phyloP scores from a whole-genome alignment of 1,284 basidiomycete genomes.

The Boletus semigastroideus region DNA sequence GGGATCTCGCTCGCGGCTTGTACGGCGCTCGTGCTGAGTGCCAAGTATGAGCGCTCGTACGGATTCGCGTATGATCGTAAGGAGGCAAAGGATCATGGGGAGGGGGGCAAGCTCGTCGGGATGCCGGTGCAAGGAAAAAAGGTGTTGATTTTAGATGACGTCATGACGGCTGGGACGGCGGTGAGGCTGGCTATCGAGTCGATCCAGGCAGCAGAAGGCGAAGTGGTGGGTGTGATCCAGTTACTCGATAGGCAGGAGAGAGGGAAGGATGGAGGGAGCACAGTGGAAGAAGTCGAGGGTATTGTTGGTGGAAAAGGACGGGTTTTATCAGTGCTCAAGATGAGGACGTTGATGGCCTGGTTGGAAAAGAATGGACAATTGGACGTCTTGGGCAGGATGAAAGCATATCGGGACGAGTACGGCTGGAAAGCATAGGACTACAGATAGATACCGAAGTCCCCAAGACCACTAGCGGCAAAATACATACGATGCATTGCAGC shows the following conservation, averaged over 20 bases:
- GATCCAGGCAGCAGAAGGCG: constrained; percentile 65
- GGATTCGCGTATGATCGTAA: constrained; percentile 94
- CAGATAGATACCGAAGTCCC: background rate
- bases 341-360: constrained; percentile 87
- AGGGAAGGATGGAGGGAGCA: constrained; percentile 67
- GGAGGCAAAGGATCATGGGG: constrained; percentile 95
- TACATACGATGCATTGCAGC: constrained; percentile 5
- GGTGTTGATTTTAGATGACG: constrained; percentile 93
- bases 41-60: constrained; percentile 65
- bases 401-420: constrained; percentile 78
- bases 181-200: constrained; percentile 80
- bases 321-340: constrained; percentile 77
- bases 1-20: constrained; percentile 94
- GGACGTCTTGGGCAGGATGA: constrained; percentile 75
- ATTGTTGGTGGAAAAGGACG: constrained; percentile 65
- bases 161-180: constrained; percentile 96
- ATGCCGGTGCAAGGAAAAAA: constrained; percentile 75
- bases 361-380: constrained; percentile 66
- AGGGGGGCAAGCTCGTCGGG: constrained; percentile 94
- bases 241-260: constrained; percentile 91
- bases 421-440: constrained; percentile 53
- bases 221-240: constrained; percentile 90
- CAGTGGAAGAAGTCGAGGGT: constrained; percentile 83
- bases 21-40: constrained; percentile 77
- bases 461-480: too few relatives aligned